These are phyloP conservation scores for Cinnamomum chago DNA, from an alignment of 164 flowering plant species.

Conservation along the genomic window DNA sequence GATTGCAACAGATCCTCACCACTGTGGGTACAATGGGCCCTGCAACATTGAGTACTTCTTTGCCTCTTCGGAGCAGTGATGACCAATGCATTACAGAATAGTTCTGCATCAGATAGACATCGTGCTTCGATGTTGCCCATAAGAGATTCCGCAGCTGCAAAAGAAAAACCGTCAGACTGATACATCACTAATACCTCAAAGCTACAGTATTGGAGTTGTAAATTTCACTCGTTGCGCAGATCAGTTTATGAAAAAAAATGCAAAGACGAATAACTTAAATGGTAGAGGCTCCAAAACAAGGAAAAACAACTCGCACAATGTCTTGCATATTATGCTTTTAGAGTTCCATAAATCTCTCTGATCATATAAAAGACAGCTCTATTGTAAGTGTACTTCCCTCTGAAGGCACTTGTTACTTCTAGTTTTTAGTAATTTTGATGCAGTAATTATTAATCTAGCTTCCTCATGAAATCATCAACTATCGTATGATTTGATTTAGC, in stretches of 20 bases:
- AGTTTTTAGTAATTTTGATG: no score
- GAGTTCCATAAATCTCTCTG: no score
- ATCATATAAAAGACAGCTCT: no score
- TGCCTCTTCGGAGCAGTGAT: slow-evolving; percentile 48
- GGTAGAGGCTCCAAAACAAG: not conserved
- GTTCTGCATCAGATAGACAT: slow-evolving; percentile 83
- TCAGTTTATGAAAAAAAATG: not conserved
- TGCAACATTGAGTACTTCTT: slow-evolving; percentile 76
- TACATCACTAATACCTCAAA: not conserved
- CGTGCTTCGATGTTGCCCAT: slow-evolving; percentile 93
- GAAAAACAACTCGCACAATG: no score
- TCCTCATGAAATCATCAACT: no score
- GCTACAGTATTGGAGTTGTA: not conserved
- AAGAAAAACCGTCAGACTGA: not conserved
- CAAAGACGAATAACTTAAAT: not conserved
- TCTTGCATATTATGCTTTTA: no score
- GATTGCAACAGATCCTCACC: slow-evolving; percentile 31
- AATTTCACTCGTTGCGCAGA: not conserved
- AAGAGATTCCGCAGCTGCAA: slow-evolving; percentile 80
- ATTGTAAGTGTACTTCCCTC: no score
- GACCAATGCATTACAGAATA: slow-evolving; percentile 95
- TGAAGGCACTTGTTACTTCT: no score
- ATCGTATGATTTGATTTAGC: no score
- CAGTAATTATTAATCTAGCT: no score
- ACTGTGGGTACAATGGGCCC: slow-evolving; percentile 50